Evolutionary conservation across 768 basidiomycete genomes (phyloP).

Genomic region (Boletus barrowsii): DNA sequence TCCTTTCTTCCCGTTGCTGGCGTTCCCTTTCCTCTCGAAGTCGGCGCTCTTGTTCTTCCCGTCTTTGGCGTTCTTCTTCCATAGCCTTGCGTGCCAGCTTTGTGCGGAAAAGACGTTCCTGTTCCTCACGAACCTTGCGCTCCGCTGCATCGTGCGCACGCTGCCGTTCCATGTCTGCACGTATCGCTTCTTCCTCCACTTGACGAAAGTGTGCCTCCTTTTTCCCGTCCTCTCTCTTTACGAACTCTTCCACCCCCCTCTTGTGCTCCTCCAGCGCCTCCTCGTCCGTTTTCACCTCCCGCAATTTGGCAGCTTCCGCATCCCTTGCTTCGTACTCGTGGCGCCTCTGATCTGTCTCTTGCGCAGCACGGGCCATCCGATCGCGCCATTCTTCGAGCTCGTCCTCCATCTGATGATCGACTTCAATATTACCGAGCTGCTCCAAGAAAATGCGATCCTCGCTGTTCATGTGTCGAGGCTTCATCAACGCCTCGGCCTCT

Average conservation of each 20-base stretch:
- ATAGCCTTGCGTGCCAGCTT: conserved; percentile 8
- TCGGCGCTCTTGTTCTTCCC: conserved; percentile 8
- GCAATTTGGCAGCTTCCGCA: conserved; percentile 13
- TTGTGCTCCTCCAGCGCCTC: conserved; percentile 11
- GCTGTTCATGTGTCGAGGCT: conserved; percentile 6
- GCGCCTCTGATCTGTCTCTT: conserved; percentile 6
- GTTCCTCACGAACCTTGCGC: conserved; percentile 21
- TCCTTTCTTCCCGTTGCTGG: conserved; percentile 3
- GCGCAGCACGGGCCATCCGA: conserved; percentile 22
- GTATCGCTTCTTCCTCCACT: conserved; percentile 14
- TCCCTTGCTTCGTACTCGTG: conserved; percentile 21
- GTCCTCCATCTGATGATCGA: conserved; percentile 10
- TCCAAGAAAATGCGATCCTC: conserved; percentile 26
- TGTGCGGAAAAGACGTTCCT: conserved; percentile 13
- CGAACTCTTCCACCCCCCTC: conserved; percentile 22
- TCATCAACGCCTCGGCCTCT: conserved; percentile 21
- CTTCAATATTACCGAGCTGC: conserved; percentile 18
- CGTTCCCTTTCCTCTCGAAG: conserved; percentile 10
- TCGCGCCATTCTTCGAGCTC: conserved; percentile 23
- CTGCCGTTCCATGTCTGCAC: conserved; percentile 13
- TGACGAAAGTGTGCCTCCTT: neutral
- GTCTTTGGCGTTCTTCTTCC: conserved; percentile 12
- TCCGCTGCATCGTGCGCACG: conserved; percentile 22
- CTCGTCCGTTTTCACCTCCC: conserved; percentile 14
- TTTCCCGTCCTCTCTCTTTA: conserved; percentile 7